These are phyloP conservation scores for Ascochyta viciae-villosae DNA, from an alignment of 2,329 filamentous ascomycete species.

Conservation along the genomic window DNA sequence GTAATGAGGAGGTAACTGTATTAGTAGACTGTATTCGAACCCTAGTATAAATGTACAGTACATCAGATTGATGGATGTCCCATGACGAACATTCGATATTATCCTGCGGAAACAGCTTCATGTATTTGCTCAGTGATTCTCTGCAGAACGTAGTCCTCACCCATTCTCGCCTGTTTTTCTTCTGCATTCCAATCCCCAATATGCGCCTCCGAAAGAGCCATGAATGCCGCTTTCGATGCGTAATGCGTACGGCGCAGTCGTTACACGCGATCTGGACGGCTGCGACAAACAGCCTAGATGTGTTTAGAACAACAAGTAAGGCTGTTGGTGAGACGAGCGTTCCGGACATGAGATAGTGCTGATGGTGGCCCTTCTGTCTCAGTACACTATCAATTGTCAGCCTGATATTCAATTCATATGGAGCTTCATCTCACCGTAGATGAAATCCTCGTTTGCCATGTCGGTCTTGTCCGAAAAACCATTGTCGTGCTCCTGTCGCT, in stretches of 20 bases:
- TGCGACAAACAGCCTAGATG: too few relatives aligned
- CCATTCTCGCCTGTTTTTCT: too few relatives aligned
- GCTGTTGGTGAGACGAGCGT: too few relatives aligned
- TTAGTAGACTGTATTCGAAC: constrained; percentile 10
- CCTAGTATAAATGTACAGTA: not conserved
- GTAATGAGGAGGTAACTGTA: constrained; percentile 8
- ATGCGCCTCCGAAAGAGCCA: too few relatives aligned
- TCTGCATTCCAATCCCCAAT: too few relatives aligned
- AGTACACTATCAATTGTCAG: not conserved
- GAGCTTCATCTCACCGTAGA: constrained; percentile 2
- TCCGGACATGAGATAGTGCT: not conserved
- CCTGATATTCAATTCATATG: not conserved
- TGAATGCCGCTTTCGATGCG: too few relatives aligned
- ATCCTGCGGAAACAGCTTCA: not conserved
- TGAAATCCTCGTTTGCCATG: constrained; percentile 31
- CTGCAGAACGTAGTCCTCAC: too few relatives aligned
- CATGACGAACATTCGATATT: not conserved
- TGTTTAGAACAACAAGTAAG: too few relatives aligned
- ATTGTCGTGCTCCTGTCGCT: constrained; percentile 19
- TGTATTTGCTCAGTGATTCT: too few relatives aligned
- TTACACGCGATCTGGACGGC: too few relatives aligned
- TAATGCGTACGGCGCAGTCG: too few relatives aligned
- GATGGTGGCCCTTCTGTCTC: not conserved
- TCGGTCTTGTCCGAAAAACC: constrained; percentile 31
- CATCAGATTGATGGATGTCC: not conserved